phyloP scores from a whole-genome alignment of 108 stramenopile genomes.

The Licmophora abbreviata region DNA sequence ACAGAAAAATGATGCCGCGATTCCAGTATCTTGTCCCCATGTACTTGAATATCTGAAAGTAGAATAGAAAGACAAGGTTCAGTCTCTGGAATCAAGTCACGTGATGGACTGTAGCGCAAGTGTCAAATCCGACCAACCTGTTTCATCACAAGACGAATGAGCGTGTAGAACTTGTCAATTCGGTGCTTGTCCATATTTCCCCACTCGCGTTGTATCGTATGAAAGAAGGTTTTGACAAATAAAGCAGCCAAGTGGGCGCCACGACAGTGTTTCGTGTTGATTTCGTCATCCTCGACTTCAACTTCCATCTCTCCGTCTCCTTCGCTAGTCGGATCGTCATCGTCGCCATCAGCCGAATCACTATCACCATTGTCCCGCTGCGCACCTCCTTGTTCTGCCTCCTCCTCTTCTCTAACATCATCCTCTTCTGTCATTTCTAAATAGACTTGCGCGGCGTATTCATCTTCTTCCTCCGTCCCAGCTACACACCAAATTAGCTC shows the following conservation, averaged over 20 bases:
- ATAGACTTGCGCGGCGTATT: constrained; percentile 70
- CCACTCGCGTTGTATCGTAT: constrained; percentile 84
- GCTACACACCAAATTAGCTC: constrained; percentile 81
- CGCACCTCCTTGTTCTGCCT: constrained; percentile 4
- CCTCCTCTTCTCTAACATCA: constrained; percentile 12
- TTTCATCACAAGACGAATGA: constrained; percentile 64
- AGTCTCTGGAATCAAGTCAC: background rate
- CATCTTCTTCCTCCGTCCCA: constrained; percentile 84
- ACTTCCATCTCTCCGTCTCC: constrained; percentile 18
- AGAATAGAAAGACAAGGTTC: background rate
- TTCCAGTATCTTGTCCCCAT: constrained; percentile 82
- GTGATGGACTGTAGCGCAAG: background rate
- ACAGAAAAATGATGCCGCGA: constrained; percentile 69
- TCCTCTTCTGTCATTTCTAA: constrained; percentile 31
- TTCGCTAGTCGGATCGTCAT: constrained; percentile 7
- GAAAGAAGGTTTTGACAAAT: constrained; percentile 78
- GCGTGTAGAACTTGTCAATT: constrained; percentile 89
- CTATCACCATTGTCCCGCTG: background rate
- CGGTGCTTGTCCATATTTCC: constrained; percentile 89
- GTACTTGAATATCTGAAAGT: constrained; percentile 63
- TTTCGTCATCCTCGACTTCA: constrained; percentile 13
- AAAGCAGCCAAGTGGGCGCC: constrained; percentile 79
- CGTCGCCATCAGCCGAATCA: constrained; percentile 2
- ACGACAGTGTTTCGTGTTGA: constrained; percentile 46
- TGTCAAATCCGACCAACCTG: constrained; percentile 25